Base-by-base conservation (phyloP, 1,284 basidiomycete genomes). In the Pyrrhoderma lamaoense region DNA sequence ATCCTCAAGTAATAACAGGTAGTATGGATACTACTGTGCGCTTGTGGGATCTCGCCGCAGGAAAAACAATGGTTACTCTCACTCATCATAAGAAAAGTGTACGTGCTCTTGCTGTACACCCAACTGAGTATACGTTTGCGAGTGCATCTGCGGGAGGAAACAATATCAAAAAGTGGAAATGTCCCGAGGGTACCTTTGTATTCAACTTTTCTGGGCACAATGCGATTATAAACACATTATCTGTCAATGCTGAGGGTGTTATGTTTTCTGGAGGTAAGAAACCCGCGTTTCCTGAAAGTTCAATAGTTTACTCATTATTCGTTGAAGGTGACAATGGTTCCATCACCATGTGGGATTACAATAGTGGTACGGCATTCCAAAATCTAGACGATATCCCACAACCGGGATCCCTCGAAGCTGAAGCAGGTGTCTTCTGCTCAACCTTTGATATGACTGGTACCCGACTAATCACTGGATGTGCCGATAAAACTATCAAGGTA, bases 161-260 rank as follows among this genome's bases (percentile, higher is more conserved):
- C 72, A 98, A 98, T 67, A 96, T 99, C 72, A 99, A 99, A 68
- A 97, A 97, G 65, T 99, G 95, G 95, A 94, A 95, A 63, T 98
- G 91, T 62, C 95, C 95, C 9, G 93, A 98, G 57, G 96, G 96
- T 38, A 72, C 80, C 1, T 95, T 99, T 59, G 92, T 98, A 7
- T 89, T 87, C 76, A 97, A 97, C 72, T 97, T 98, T 67, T 78
- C 82, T 49, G 93, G 94, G 0, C 95, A 98, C 65, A 93, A 97
- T 57, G 90, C 93, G 1, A 97, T 98, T 67, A 92, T 99, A 74
- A 99, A 99, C 69, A 95, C 93, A 18, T 65, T 99, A 52, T 85
- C 86, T 18, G 88, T 97, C 57, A 99, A 98, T 64, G 75, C 89
- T 19, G 95, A 99, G 59, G 94, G 95, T 18, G 95, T 98, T 35